Percentiles rank a stretch among this genome's conserved stretches.
These are phyloP conservation scores for Metschnikowia sp. DNA, from an alignment of 805 yeast species.

Conservation along the genomic window DNA sequence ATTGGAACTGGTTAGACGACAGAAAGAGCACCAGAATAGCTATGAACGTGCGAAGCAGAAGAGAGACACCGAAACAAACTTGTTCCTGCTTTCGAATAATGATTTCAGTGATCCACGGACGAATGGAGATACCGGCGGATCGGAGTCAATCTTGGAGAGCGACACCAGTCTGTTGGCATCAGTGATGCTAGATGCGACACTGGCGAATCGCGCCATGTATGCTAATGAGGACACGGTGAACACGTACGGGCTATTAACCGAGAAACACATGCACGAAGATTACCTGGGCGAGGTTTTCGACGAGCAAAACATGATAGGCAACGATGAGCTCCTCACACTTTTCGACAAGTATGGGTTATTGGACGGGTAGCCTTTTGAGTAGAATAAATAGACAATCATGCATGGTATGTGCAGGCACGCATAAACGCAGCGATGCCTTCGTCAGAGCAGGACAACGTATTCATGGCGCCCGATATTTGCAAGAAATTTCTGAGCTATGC, in stretches of 20 bases:
- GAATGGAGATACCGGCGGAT: no score
- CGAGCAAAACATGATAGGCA: conserved; percentile 19
- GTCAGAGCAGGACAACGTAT: no score
- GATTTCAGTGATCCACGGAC: background rate
- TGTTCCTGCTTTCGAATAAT: background rate
- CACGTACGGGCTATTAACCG: conserved; percentile 17
- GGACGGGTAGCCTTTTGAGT: conserved; percentile 11
- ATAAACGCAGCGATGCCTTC: no score
- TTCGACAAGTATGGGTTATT: conserved; percentile 36
- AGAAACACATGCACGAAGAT: conserved; percentile 13
- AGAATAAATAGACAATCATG: no score
- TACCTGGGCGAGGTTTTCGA: conserved; percentile 15
- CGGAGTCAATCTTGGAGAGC: background rate
- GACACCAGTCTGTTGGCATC: background rate
- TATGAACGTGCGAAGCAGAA: background rate
- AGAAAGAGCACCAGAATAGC: conserved; percentile 15
- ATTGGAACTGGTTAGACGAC: conserved; percentile 18
- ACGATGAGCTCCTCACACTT: conserved; percentile 34
- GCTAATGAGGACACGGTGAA: conserved; percentile 16
- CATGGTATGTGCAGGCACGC: no score
- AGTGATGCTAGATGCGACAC: conserved; percentile 10
- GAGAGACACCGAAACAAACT: background rate
- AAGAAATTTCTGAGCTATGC: no score
- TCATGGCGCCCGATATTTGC: no score
- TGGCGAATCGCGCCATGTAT: conserved; percentile 19